Base-by-base conservation (phyloP, 169 alveolate species). In the Plasmodium relictum region DNA sequence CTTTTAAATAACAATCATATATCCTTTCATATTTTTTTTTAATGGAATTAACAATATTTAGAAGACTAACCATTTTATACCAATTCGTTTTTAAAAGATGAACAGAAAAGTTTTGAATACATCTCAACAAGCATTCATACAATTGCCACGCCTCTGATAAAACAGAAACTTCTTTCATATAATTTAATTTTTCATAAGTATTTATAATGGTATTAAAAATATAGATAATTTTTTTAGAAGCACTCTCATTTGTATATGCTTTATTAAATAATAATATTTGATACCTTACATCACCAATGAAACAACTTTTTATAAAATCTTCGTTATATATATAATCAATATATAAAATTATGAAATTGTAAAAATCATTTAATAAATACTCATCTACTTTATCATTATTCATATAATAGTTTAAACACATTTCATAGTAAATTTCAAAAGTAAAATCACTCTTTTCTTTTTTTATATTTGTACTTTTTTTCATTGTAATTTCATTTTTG, bases 31-130 rank as follows among this genome's bases (percentile, higher is more conserved):
- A 73, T 24, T 16, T 76, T 14, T 39, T 26, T 41, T 72, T 76
- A 7, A 76, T 48, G 7, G 65, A 24, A 45, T 42, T 24, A 4
- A 16, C 74, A 8, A 63, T 63, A 2, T 9, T 45, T 68, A 91
- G 18, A 52, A 92, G 59, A 9, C 61, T 31, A 24, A 71, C 24
- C 44, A 92, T 74, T 45, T 87, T 73, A 10, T 62, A 73, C 94
- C 94, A 92, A 58, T 92, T 92, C 14, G 48, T 70, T 69, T 92
- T 92, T 41, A 92, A 26, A 24, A 92, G 41, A 56, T 92, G 94
- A 20, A 92, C 87, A 63, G 92, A 88, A 48, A 87, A 92, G 24
- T 92, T 92, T 48, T 92, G 88, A 74, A 66, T 56, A 39, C 93
- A 87, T 59, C 85, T 87, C 9, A 92, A 37, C 18, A 88, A 73